These are phyloP conservation scores for Penicillium pulvis DNA, from an alignment of 495 filamentous ascomycete species.

Conservation along the genomic window DNA sequence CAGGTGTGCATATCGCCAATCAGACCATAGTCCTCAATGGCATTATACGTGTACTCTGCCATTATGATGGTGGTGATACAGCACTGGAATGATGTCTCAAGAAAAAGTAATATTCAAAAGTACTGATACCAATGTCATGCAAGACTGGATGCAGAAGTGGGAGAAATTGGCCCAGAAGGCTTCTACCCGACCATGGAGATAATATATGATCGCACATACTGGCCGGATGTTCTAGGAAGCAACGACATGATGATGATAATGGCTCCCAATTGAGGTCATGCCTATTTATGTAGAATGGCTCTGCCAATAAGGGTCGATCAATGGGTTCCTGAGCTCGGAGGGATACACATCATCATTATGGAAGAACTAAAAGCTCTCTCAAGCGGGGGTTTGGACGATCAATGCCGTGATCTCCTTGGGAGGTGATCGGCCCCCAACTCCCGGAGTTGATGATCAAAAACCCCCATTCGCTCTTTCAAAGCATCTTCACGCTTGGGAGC, in stretches of 20 bases:
- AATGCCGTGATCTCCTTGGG: background rate
- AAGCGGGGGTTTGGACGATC: background rate
- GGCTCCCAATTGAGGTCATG: constrained; percentile 30
- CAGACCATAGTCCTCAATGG: constrained; percentile 75
- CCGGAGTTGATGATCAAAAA: constrained; percentile 2
- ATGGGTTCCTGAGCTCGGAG: background rate
- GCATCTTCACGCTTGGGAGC: background rate
- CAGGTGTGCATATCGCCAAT: constrained; percentile 80
- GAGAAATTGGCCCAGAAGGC: background rate
- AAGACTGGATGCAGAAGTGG: background rate
- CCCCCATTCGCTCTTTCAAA: background rate
- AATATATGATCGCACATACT: constrained; percentile 20
- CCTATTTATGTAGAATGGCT: constrained; percentile 12
- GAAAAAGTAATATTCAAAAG: background rate
- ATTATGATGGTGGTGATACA: constrained; percentile 8
- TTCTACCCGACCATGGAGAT: background rate
- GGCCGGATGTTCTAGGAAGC: constrained; percentile 15
- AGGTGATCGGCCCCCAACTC: constrained; percentile 2
- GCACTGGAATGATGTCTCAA: background rate
- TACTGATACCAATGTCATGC: background rate
- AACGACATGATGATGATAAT: constrained; percentile 36
- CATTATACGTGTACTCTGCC: constrained; percentile 51
- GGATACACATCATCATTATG: constrained; percentile 16
- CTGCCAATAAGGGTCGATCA: constrained; percentile 1
- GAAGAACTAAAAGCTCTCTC: background rate